phyloP scores from a whole-genome alignment of 179 eudicot genomes.

The Beta lomatogona region DNA sequence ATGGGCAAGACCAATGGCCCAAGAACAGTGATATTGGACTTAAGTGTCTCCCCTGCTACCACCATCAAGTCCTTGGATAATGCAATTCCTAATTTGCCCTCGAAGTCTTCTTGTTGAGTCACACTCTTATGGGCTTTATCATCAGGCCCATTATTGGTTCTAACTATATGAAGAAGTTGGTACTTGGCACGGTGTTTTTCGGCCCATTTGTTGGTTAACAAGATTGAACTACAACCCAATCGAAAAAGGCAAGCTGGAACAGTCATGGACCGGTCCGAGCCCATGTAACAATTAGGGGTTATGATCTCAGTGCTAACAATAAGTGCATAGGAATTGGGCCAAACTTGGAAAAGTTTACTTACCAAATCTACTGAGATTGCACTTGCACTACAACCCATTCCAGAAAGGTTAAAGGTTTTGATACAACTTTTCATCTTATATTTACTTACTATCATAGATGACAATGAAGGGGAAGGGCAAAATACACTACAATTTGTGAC shows the following conservation, averaged over 20 bases:
- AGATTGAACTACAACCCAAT: not conserved
- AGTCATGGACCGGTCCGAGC: not conserved
- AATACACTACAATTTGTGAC: slow-evolving; percentile 15
- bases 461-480: slow-evolving; percentile 12
- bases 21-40: not conserved
- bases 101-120: slow-evolving; percentile 3
- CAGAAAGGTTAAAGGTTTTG: slow-evolving; percentile 5
- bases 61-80: not conserved
- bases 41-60: not conserved
- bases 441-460: slow-evolving; percentile 10
- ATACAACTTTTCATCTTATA: slow-evolving; percentile 1
- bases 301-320: slow-evolving; percentile 8
- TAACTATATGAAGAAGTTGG: not conserved
- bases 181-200: slow-evolving; percentile 5
- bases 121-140: not conserved
- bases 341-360: not conserved
- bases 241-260: slow-evolving; percentile 8
- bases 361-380: slow-evolving; percentile 1
- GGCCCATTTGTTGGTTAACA: not conserved
- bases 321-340: slow-evolving; percentile 6
- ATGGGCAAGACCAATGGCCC: slow-evolving; percentile 7
- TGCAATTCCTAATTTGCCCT: slow-evolving; percentile 1
- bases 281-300: slow-evolving; percentile 4
- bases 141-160: not conserved
- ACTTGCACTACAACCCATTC: slow-evolving; percentile 20